Base-by-base conservation (phyloP, 2,329 filamentous ascomycete species). In the Cladosporium colombiae region DNA sequence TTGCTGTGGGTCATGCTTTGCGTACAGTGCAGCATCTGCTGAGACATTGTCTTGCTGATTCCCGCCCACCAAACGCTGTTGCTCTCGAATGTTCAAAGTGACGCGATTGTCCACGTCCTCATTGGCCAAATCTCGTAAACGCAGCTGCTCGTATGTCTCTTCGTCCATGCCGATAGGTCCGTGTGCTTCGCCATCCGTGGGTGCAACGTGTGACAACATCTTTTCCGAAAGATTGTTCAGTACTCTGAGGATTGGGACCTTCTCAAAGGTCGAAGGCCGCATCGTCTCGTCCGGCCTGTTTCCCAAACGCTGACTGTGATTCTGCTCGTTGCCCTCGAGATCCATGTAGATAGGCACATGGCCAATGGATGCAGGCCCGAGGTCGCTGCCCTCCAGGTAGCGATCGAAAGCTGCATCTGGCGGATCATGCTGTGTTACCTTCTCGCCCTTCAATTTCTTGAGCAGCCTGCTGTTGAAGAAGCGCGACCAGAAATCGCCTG, bases 391-490 rank as follows among this genome's bases (percentile, higher is more conserved):
- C 66, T 90, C 88, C 27, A 97, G 85, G 76, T 97, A 97, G 70
- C 90, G 89, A 78, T 98, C 95, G 68, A 98, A 89, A 10, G 95
- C 83, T 21, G 87, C 84, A 78, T 98, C 93, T 10, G 86, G 86
- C 18, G 88, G 82, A 76, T 97, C 94, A 4, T 85, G 85, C 10
- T 94, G 92, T 0, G 87, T 87, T 53, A 96, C 88, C 62, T 92
- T 91, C 78, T 98, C 93, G 44, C 96, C 95, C 65, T 93, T 91
- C 65, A 99, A 82, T 75, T 93, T 94, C 79, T 97, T 97, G 70
- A 93, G 92, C 10, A 99, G 81, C 65, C 91, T 87, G 77, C 92
- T 97, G 68, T 93, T 87, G 77, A 99, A 98, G 79, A 99, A 99
- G 16, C 92, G 86, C 6, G 91, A 91, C 93, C 94, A 99, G 76